phyloP scores from a whole-genome alignment of 1,284 basidiomycete genomes.

The Anthracocystis setariae region DNA sequence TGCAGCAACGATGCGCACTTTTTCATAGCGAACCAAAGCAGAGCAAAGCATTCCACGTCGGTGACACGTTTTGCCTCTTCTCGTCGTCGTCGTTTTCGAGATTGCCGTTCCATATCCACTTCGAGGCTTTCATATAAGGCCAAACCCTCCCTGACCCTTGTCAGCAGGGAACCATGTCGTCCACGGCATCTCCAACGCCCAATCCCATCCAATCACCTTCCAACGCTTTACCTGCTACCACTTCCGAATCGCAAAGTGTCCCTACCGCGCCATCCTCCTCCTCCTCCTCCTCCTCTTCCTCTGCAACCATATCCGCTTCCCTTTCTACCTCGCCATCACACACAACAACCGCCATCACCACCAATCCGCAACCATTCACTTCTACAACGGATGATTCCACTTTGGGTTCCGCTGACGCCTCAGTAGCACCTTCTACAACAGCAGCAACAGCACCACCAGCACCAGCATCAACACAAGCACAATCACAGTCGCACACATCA shows the following conservation, averaged over 20 bases:
- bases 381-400: background rate
- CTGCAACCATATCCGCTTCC: slow-evolving; percentile 1
- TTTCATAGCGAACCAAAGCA: no score
- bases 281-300: background rate
- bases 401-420: slow-evolving; percentile 13
- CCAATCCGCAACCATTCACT: background rate
- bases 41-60: no score
- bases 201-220: background rate
- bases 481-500: slow-evolving; percentile 1
- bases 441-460: slow-evolving; percentile 6
- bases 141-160: background rate
- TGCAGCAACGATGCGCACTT: no score
- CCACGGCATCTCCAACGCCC: slow-evolving; percentile 20
- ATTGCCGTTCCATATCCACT: background rate
- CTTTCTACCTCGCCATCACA: background rate
- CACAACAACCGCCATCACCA: slow-evolving; percentile 1
- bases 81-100: no score
- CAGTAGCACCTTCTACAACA: background rate
- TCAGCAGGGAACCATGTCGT: slow-evolving; percentile 29
- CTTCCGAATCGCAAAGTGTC: slow-evolving; percentile 1
- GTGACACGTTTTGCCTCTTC: no score
- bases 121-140: slow-evolving; percentile 6
- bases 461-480: slow-evolving; percentile 5
- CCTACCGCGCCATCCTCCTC: slow-evolving; percentile 4
- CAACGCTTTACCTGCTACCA: background rate